Percentiles rank a stretch among this genome's conserved stretches.
phyloP scores from a whole-genome alignment of 1,284 basidiomycete genomes.

The Trichosporon faecale region DNA sequence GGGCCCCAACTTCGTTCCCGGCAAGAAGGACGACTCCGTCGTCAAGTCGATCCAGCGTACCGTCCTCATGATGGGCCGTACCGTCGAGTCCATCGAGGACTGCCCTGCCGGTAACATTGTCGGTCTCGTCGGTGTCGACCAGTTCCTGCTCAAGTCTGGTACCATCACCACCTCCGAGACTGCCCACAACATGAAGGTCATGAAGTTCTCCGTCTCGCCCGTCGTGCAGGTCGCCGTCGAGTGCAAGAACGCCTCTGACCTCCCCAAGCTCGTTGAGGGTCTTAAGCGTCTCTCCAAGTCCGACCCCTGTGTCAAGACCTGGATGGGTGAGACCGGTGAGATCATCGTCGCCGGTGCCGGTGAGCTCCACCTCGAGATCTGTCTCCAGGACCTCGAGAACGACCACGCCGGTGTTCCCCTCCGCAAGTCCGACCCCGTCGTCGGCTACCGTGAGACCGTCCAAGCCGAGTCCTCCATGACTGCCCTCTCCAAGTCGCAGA shows the following conservation, averaged over 20 bases:
- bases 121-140: conserved; percentile 99
- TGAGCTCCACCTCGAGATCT: conserved; percentile 99
- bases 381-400: conserved; percentile 98
- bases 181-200: conserved; percentile 99
- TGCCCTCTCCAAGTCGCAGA: conserved; percentile 98
- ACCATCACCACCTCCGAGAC: conserved; percentile 97
- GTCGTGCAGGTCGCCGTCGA: conserved; percentile 99
- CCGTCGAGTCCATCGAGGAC: conserved; percentile 98
- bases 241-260: conserved; percentile 98
- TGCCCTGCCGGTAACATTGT: conserved; percentile 98
- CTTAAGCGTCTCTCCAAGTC: conserved; percentile 99
- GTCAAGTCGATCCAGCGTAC: conserved; percentile 98
- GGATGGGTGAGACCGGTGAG: conserved; percentile 89
- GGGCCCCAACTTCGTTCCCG: conserved; percentile 97
- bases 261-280: conserved; percentile 99
- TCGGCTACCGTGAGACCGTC: conserved; percentile 97
- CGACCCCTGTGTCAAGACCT: conserved; percentile 97
- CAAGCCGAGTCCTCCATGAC: conserved; percentile 93
- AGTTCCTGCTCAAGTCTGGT: conserved; percentile 99
- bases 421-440: conserved; percentile 98
- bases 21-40: conserved; percentile 98
- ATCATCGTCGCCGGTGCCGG: conserved; percentile 99
- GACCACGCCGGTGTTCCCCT: conserved; percentile 99
- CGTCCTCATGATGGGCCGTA: conserved; percentile 99
- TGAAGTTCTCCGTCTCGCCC: conserved; percentile 99